Conservation (phyloP, 2,329 filamentous ascomycete species). For the Penicillium sp. region DNA sequence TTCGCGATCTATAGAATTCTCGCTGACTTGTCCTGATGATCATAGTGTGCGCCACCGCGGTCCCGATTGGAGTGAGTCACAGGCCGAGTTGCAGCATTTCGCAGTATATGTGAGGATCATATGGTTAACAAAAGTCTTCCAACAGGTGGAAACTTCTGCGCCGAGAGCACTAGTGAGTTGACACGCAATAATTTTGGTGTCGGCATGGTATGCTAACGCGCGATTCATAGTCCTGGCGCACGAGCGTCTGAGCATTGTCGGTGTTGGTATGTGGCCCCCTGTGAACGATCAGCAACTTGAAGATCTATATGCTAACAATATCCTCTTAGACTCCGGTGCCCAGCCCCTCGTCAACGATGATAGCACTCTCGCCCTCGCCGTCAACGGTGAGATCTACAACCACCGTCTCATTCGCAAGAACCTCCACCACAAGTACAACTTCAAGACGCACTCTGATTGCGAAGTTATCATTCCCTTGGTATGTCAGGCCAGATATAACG, state of each 20-base stretch:
- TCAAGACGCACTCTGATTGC: slow-evolving; percentile 98
- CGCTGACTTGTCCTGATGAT: slow-evolving; percentile 33
- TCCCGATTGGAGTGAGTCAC: slow-evolving; percentile 91
- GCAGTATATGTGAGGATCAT: slow-evolving; percentile 3
- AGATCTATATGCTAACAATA: slow-evolving; percentile 12
- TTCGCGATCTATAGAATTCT: slow-evolving; percentile 5
- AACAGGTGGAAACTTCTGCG: slow-evolving; percentile 80
- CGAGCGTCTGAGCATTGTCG: slow-evolving; percentile 96
- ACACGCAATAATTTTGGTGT: background rate
- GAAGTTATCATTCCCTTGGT: slow-evolving; percentile 98
- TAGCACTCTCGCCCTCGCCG: slow-evolving; percentile 80
- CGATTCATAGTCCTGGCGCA: slow-evolving; percentile 76
- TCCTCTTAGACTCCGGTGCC: slow-evolving; percentile 74
- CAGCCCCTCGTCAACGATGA: slow-evolving; percentile 94
- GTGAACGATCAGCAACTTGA: slow-evolving; percentile 4
- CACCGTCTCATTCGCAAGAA: slow-evolving; percentile 89
- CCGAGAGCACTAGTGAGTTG: slow-evolving; percentile 81
- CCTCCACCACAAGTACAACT: slow-evolving; percentile 80
- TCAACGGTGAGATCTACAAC: slow-evolving; percentile 99
- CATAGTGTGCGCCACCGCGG: slow-evolving; percentile 86
- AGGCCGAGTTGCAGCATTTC: slow-evolving; percentile 9
- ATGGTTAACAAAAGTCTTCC: slow-evolving; percentile 22
- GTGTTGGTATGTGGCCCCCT: slow-evolving; percentile 66
- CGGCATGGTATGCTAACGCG: slow-evolving; percentile 21
- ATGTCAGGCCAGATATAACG: slow-evolving; percentile 36